Percentiles rank a stretch among this genome's conserved stretches.
These are phyloP conservation scores for Tripterygium wilfordii DNA, from an alignment of 177 flowering plant species.

Conservation along the genomic window DNA sequence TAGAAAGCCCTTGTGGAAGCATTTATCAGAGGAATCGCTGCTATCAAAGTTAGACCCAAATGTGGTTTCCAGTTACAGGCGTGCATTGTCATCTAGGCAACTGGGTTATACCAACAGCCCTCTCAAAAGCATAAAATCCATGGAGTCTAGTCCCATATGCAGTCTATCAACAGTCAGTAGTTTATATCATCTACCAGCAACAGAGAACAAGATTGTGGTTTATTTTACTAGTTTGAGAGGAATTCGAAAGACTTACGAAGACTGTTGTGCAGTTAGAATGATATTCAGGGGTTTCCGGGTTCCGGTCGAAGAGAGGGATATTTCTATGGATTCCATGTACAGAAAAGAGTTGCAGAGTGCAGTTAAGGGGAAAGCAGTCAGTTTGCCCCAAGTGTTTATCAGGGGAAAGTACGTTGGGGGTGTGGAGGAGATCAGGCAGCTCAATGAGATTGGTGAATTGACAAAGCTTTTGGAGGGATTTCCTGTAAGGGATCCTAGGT, in stretches of 20 bases:
- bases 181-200: slow-evolving; percentile 15
- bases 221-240: slow-evolving; percentile 82
- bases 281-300: slow-evolving; percentile 73
- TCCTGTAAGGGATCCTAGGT: slow-evolving; percentile 29
- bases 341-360: slow-evolving; percentile 51
- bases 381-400: slow-evolving; percentile 73
- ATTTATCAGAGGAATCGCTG: slow-evolving; percentile 65
- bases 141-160: slow-evolving; percentile 11
- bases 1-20: slow-evolving; percentile 68
- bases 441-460: slow-evolving; percentile 75
- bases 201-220: slow-evolving; percentile 52
- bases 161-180: not conserved
- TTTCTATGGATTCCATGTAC: slow-evolving; percentile 76
- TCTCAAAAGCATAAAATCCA: not conserved
- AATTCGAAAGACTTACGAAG: slow-evolving; percentile 83
- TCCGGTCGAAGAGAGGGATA: slow-evolving; percentile 72
- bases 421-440: slow-evolving; percentile 66
- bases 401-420: slow-evolving; percentile 71
- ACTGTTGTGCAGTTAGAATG: slow-evolving; percentile 58
- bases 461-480: slow-evolving; percentile 54
- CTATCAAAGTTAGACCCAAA: slow-evolving; percentile 63
- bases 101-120: slow-evolving; percentile 10
- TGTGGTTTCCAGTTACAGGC: slow-evolving; percentile 43
- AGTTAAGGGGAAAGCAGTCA: slow-evolving; percentile 39
- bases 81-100: slow-evolving; percentile 45